phyloP scores from a whole-genome alignment of 2,329 filamentous ascomycete genomes.

The Penicillium brasilianum region DNA sequence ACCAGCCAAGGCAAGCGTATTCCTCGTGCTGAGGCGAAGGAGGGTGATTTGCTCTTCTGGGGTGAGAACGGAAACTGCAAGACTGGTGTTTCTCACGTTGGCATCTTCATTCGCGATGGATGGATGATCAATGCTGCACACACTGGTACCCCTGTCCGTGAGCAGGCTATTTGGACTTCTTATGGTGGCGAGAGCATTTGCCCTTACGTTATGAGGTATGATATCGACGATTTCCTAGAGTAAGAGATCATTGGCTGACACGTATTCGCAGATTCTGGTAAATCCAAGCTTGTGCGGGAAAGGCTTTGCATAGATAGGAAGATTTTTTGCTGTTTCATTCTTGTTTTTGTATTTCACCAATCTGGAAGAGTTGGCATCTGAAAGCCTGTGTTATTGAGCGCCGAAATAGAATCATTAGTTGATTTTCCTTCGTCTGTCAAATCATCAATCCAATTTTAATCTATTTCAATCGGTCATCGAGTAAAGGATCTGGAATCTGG shows the following conservation, averaged over 20 bases:
- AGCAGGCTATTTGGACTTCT: slow-evolving; percentile 35
- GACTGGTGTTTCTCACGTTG: slow-evolving; percentile 30
- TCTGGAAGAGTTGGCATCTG: not conserved
- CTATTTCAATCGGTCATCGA: not conserved
- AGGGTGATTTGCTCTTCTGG: slow-evolving; percentile 36
- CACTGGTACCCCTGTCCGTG: slow-evolving; percentile 32
- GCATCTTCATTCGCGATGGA: slow-evolving; percentile 30
- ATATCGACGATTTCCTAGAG: not conserved
- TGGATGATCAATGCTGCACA: slow-evolving; percentile 35
- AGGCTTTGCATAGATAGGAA: not conserved
- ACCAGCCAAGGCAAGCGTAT: slow-evolving; percentile 27
- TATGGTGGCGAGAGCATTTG: slow-evolving; percentile 34
- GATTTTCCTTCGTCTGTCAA: not conserved
- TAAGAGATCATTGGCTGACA: not conserved
- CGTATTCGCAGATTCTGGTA: slow-evolving; percentile 9
- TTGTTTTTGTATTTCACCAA: slow-evolving; percentile 4
- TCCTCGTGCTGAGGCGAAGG: slow-evolving; percentile 27
- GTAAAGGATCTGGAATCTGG: not conserved
- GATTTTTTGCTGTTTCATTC: not conserved
- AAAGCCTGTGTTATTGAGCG: not conserved
- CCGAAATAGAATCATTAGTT: not conserved
- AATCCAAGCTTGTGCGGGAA: not conserved
- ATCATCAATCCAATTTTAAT: not conserved
- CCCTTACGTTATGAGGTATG: slow-evolving; percentile 33
- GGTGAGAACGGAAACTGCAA: slow-evolving; percentile 27